Percentiles rank a stretch among this genome's conserved stretches.
These are phyloP conservation scores for Hypoxylon sp. DNA, from an alignment of 2,329 filamentous ascomycete species.

Conservation along the genomic window DNA sequence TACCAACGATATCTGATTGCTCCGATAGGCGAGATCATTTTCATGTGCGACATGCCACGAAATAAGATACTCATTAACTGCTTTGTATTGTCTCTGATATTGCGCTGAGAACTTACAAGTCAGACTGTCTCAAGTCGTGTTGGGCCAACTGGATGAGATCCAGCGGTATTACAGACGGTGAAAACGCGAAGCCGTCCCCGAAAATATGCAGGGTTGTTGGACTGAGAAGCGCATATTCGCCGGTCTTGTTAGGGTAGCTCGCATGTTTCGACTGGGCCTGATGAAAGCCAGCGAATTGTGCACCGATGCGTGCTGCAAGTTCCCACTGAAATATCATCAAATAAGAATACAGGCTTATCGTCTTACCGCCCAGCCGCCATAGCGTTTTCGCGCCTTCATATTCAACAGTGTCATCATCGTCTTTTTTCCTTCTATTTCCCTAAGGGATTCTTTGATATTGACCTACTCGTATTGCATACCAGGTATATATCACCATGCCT, in stretches of 20 bases:
- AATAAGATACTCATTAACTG: neutral
- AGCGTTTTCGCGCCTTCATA: neutral
- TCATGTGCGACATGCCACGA: constrained; percentile 11
- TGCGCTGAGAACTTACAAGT: neutral
- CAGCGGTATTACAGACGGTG: neutral
- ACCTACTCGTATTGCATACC: neutral
- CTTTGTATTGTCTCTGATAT: neutral
- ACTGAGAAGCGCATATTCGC: constrained; percentile 29
- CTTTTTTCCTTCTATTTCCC: neutral
- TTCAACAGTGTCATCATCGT: constrained; percentile 6
- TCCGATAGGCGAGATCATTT: constrained; percentile 15
- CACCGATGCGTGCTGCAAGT: constrained; percentile 20
- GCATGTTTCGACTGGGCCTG: constrained; percentile 6
- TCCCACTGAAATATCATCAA: constrained; percentile 32
- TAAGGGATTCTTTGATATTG: neutral
- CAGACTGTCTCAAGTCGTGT: neutral
- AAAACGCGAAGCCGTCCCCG: constrained; percentile 5
- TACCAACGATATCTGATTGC: constrained; percentile 1
- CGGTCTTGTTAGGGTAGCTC: constrained; percentile 3
- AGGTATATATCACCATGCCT: constrained; percentile 42
- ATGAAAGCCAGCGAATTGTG: constrained; percentile 4
- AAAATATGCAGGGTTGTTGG: constrained; percentile 19
- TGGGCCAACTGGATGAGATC: neutral
- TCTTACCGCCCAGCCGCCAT: constrained; percentile 38
- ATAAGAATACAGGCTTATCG: constrained; percentile 18